phyloP scores from a whole-genome alignment of 768 basidiomycete species.

The Russula emetica region DNA sequence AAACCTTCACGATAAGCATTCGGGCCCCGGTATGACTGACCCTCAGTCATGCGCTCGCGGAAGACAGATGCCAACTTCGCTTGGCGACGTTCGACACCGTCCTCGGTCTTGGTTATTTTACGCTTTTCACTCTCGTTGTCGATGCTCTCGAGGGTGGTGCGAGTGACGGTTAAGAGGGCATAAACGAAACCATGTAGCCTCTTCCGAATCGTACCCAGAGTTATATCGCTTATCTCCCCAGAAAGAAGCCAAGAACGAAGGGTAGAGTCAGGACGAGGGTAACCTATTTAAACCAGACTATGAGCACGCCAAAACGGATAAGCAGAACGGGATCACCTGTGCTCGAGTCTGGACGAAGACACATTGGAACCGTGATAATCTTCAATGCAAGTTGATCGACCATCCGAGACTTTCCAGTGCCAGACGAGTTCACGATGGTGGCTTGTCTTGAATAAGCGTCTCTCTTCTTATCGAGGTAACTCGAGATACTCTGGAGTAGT shows the following conservation, averaged over 20 bases:
- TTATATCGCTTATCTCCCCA: too few relatives aligned
- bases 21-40: background rate
- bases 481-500: background rate
- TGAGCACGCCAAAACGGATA: background rate
- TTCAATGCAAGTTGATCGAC: background rate
- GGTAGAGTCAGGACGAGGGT: background rate
- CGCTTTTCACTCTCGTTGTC: too few relatives aligned
- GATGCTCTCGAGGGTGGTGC: background rate
- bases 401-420: conserved; percentile 4
- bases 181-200: background rate
- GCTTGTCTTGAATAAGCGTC: background rate
- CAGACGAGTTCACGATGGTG: background rate
- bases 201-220: background rate
- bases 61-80: background rate
- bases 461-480: background rate
- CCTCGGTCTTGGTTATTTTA: too few relatives aligned
- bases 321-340: background rate
- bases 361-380: background rate
- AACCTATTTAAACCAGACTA: background rate
- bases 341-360: background rate
- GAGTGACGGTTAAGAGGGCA: background rate
- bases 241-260: too few relatives aligned
- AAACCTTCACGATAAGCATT: background rate
- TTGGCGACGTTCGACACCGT: background rate
- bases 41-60: background rate